Percentiles rank a stretch among this genome's conserved stretches.
Conservation (phyloP, 2,329 filamentous ascomycete genomes). For the Paraphoma sp. region DNA sequence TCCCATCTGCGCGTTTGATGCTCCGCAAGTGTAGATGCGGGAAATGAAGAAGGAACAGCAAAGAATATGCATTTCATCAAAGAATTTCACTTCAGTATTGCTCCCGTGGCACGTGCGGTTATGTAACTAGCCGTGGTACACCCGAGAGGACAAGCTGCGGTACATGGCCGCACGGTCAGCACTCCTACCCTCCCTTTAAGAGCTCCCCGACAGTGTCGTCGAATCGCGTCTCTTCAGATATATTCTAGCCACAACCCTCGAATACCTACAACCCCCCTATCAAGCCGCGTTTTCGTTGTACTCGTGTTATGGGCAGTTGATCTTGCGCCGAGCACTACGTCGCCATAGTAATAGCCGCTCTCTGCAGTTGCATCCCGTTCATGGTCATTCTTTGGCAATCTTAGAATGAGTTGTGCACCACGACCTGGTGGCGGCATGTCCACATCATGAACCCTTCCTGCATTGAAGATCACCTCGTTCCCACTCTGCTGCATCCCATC, state of each 20-base stretch:
- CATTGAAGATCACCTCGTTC: constrained; percentile 18
- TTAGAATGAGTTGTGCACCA: constrained; percentile 26
- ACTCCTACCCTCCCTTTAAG: too few species aligned
- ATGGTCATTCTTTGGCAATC: constrained; percentile 23
- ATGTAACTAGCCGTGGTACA: too few species aligned
- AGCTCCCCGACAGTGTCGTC: too few species aligned
- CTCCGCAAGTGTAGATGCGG: too few species aligned
- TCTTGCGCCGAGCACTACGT: constrained; percentile 29
- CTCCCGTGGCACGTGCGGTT: too few species aligned
- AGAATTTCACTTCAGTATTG: too few species aligned
- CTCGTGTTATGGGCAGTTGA: background rate
- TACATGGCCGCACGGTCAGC: too few species aligned
- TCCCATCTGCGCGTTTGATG: too few species aligned
- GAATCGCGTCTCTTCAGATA: background rate
- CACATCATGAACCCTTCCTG: constrained; percentile 21
- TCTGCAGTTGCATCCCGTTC: constrained; percentile 22
- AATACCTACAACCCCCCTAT: background rate
- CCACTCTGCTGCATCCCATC: constrained; percentile 1
- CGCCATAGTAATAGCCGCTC: constrained; percentile 33
- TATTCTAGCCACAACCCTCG: background rate
- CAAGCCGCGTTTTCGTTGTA: background rate
- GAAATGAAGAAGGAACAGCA: too few species aligned
- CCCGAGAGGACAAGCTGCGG: too few species aligned
- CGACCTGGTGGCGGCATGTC: constrained; percentile 6
- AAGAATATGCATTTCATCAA: too few species aligned